Percentiles rank a stretch among this genome's conserved stretches.
These are phyloP conservation scores for Trifolium repens DNA, from an alignment of 306 rosid species.

Conservation along the genomic window DNA sequence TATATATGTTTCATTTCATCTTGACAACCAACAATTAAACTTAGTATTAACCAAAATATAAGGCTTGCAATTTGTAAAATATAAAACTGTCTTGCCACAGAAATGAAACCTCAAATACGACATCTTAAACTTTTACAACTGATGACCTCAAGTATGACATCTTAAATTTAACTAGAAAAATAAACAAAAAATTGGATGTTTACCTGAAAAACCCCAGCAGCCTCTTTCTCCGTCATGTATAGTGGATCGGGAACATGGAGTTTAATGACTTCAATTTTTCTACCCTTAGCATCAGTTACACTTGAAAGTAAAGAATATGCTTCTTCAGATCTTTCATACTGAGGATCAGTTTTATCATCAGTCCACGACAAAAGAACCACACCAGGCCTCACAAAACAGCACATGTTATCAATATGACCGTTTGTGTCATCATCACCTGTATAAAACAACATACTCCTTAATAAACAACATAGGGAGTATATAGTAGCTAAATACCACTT, in stretches of 20 bases:
- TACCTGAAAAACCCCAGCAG: conserved; percentile 72
- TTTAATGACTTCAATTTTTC: conserved; percentile 78
- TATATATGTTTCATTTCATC: conserved; percentile 16
- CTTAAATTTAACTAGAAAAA: background rate
- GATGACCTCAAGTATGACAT: background rate
- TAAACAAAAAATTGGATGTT: conserved; percentile 34
- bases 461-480: conserved; percentile 21
- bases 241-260: conserved; percentile 81
- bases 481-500: conserved; percentile 13
- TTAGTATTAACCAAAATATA: conserved; percentile 17
- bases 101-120: conserved; percentile 16
- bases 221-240: conserved; percentile 77
- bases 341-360: conserved; percentile 82
- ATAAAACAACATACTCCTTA: conserved; percentile 30
- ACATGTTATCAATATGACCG: conserved; percentile 94
- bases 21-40: conserved; percentile 19
- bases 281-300: conserved; percentile 74
- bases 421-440: conserved; percentile 97
- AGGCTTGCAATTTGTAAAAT: background rate
- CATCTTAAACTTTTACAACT: conserved; percentile 4
- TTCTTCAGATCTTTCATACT: conserved; percentile 74
- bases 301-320: conserved; percentile 71
- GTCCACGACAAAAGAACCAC: conserved; percentile 89
- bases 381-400: conserved; percentile 91
- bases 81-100: background rate